Conservation (phyloP, 2,329 filamentous ascomycete genomes). For the Orbilia oligospora region DNA sequence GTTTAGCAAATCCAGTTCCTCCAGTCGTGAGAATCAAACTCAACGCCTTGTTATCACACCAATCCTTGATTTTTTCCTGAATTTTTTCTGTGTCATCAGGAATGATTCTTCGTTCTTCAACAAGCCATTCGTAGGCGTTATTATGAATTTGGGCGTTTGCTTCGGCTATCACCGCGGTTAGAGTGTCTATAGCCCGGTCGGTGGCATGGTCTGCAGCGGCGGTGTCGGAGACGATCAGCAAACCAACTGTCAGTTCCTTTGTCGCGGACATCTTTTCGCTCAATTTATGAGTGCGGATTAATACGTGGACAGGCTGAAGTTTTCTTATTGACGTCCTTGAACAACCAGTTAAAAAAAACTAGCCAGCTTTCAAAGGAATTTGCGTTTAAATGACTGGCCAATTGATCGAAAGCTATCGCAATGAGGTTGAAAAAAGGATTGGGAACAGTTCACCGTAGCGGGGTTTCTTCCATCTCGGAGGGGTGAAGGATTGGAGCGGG, state of each 20-base stretch:
- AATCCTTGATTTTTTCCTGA: conserved; percentile 78
- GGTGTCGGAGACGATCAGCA: conserved; percentile 92
- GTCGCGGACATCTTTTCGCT: conserved; percentile 9
- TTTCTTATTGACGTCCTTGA: background rate
- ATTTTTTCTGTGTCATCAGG: conserved; percentile 82
- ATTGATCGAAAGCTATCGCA: background rate
- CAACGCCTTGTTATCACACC: conserved; percentile 77
- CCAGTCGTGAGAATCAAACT: conserved; percentile 91
- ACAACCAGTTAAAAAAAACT: no score
- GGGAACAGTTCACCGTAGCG: background rate
- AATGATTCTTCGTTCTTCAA: conserved; percentile 80
- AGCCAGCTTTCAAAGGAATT: background rate
- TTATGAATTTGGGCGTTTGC: conserved; percentile 68
- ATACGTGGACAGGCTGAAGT: background rate
- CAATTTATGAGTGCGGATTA: background rate
- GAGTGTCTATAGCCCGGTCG: conserved; percentile 78
- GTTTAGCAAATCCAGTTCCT: conserved; percentile 89
- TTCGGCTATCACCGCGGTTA: conserved; percentile 77
- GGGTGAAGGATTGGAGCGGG: conserved; percentile 16
- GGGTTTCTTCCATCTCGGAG: background rate
- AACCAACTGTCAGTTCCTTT: conserved; percentile 76
- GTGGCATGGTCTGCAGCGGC: conserved; percentile 83
- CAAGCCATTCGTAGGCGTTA: conserved; percentile 73
- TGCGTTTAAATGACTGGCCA: conserved; percentile 21
- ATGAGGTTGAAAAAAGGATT: conserved; percentile 8